Percentiles rank a stretch among this genome's conserved stretches.
These are phyloP conservation scores for Phytophthora crassamura DNA, from an alignment of 352 stramenopile genomes.

Conservation along the genomic window DNA sequence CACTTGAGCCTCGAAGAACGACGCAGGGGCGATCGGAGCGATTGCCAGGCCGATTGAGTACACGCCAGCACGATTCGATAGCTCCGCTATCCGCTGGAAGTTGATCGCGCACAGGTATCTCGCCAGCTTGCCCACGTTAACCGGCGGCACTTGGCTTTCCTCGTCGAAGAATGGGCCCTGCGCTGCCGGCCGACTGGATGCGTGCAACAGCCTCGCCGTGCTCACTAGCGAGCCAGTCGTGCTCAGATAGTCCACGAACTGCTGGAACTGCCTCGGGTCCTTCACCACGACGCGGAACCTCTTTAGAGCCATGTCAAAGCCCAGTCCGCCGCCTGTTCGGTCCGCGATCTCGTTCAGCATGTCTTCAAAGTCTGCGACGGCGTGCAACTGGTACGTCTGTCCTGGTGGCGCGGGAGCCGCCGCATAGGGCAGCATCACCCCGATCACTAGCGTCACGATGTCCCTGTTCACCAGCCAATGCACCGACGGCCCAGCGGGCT, in stretches of 20 bases:
- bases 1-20: conserved; percentile 30
- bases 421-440: conserved; percentile 25
- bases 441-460: conserved; percentile 33
- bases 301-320: conserved; percentile 5
- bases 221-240: conserved; percentile 25
- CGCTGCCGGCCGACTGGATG: background rate
- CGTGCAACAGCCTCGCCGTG: conserved; percentile 26
- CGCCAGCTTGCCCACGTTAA: conserved; percentile 30
- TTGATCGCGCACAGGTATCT: conserved; percentile 37
- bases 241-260: conserved; percentile 35
- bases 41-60: conserved; percentile 35
- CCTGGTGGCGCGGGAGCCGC: conserved; percentile 1
- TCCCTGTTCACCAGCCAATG: conserved; percentile 37
- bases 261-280: conserved; percentile 27
- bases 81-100: conserved; percentile 30
- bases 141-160: background rate
- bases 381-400: conserved; percentile 23
- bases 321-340: background rate
- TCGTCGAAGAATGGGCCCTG: conserved; percentile 24
- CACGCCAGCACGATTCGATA: conserved; percentile 13
- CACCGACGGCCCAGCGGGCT: conserved; percentile 2
- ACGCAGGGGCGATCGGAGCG: conserved; percentile 17
- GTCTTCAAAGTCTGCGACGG: conserved; percentile 34
- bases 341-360: conserved; percentile 22
- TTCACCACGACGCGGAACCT: conserved; percentile 28